Conservation (phyloP, 306 rosid genomes). For the Inga laurina region DNA sequence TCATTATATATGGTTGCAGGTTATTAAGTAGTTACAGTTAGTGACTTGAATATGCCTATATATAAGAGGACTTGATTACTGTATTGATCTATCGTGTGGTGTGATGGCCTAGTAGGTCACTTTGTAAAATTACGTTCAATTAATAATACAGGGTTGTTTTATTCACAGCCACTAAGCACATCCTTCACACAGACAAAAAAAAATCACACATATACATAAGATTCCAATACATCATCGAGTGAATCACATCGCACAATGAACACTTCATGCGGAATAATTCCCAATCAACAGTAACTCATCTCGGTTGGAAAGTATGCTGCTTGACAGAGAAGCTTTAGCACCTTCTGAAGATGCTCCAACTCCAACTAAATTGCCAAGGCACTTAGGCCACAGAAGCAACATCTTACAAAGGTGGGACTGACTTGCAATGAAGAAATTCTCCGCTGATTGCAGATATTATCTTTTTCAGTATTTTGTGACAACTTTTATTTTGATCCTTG, state of each 20-base stretch:
- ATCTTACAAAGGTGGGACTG: slow-evolving; percentile 46
- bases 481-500: slow-evolving; percentile 43
- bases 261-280: slow-evolving; percentile 55
- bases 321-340: slow-evolving; percentile 50
- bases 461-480: slow-evolving; percentile 48
- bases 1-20: no score
- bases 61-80: no score
- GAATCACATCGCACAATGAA: slow-evolving; percentile 56
- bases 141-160: no score
- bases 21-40: no score
- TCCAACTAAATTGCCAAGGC: slow-evolving; percentile 46
- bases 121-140: no score
- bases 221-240: slow-evolving; percentile 52
- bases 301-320: slow-evolving; percentile 58
- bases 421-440: slow-evolving; percentile 55
- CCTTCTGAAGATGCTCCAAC: slow-evolving; percentile 57
- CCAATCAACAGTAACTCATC: slow-evolving; percentile 59
- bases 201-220: slow-evolving; percentile 52
- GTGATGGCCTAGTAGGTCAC: no score
- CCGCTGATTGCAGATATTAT: slow-evolving; percentile 52
- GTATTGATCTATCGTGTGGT: no score
- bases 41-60: no score
- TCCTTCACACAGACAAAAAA: slow-evolving; percentile 53
- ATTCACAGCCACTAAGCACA: slow-evolving; percentile 41
- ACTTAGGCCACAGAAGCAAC: slow-evolving; percentile 50